A percentile compares a stretch with the other conserved stretches of the same genome.
phyloP scores from a whole-genome alignment of 2,329 filamentous ascomycete species.

The Fusarium sp. region DNA sequence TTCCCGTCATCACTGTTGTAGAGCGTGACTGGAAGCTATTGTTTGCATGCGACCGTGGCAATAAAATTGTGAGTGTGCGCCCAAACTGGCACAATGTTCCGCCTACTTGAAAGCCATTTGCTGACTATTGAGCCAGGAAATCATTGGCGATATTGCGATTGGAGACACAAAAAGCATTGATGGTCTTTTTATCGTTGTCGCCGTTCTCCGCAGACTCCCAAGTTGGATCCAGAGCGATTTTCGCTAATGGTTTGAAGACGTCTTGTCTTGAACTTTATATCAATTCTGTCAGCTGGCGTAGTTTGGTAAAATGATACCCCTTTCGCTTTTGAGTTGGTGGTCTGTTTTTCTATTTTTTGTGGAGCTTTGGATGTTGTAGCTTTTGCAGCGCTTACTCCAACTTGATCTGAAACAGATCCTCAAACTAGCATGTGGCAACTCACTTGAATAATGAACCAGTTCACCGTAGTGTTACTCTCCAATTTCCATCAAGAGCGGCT shows the following conservation, averaged over 20 bases:
- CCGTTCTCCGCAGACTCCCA: conserved; percentile 10
- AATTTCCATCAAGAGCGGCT: too few relatives aligned
- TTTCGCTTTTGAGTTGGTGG: background rate
- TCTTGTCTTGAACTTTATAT: background rate
- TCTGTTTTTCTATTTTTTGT: background rate
- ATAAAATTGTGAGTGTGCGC: conserved; percentile 13
- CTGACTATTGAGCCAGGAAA: conserved; percentile 15
- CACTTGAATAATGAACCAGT: too few relatives aligned
- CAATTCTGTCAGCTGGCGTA: background rate
- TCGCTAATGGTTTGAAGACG: conserved; percentile 6
- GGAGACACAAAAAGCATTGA: conserved; percentile 20
- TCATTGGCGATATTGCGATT: conserved; percentile 10
- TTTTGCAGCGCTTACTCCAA: too few relatives aligned
- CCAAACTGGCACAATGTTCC: background rate
- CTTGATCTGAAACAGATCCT: too few relatives aligned
- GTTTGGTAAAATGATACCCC: background rate
- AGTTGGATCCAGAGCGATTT: conserved; percentile 13
- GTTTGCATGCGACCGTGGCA: conserved; percentile 17
- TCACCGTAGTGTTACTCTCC: too few relatives aligned
- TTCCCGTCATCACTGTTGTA: conserved; percentile 12
- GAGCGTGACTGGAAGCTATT: conserved; percentile 20
- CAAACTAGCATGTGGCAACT: too few relatives aligned
- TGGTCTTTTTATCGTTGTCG: conserved; percentile 9
- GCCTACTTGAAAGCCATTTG: background rate
- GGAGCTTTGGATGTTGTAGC: too few relatives aligned